Conservation (phyloP, 2,329 filamentous ascomycete species). For the Pseudocercospora macadamiae region DNA sequence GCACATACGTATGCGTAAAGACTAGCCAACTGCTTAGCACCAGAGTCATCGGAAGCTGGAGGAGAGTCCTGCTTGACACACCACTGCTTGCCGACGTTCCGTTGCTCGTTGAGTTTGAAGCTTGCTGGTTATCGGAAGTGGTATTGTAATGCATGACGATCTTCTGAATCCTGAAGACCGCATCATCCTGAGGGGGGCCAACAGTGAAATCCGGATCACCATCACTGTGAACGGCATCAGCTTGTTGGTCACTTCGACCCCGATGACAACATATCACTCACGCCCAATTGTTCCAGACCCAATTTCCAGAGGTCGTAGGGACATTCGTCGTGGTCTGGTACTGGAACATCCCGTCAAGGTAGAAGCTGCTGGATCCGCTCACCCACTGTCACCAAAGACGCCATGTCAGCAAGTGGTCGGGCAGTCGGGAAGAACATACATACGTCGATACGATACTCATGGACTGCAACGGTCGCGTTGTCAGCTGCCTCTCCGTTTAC, state of each 20-base stretch:
- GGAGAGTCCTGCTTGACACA: too few species aligned
- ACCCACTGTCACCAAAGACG: too few species aligned
- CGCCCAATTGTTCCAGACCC: constrained; percentile 31
- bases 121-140: not conserved
- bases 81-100: too few species aligned
- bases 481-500: constrained; percentile 9
- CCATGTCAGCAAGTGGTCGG: too few species aligned
- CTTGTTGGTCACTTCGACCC: too few species aligned
- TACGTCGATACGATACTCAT: constrained; percentile 29
- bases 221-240: constrained; percentile 12
- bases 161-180: constrained; percentile 25
- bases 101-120: too few species aligned
- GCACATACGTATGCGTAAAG: too few species aligned
- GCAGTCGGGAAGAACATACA: too few species aligned
- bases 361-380: constrained; percentile 19
- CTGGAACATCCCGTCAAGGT: constrained; percentile 21
- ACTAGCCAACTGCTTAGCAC: too few species aligned
- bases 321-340: constrained; percentile 21
- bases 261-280: too few species aligned
- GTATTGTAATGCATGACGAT: constrained; percentile 29
- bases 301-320: constrained; percentile 23
- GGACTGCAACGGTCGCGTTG: constrained; percentile 12
- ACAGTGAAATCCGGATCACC: constrained; percentile 23
- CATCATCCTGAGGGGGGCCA: constrained; percentile 24
- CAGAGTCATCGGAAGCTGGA: too few species aligned